phyloP scores from a whole-genome alignment of 2,329 filamentous ascomycete species.

The Calycina herbarum region DNA sequence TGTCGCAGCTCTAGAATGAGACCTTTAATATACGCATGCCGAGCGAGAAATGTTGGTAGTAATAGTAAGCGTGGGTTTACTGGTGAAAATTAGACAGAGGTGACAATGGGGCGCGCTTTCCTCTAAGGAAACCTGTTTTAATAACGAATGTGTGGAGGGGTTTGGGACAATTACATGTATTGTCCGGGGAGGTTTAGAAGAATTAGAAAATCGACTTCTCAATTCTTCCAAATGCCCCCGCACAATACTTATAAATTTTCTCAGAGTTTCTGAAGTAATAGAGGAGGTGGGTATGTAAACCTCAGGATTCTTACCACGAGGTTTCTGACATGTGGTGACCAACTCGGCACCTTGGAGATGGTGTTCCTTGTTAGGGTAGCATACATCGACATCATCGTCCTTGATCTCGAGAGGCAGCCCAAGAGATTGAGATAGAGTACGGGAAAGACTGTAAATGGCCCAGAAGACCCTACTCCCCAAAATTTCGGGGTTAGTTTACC shows the following conservation, averaged over 20 bases:
- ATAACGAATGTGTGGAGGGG: too few species aligned
- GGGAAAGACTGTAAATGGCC: constrained; percentile 56
- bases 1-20: neutral
- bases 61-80: neutral
- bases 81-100: neutral
- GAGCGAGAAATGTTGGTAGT: neutral
- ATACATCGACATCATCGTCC: constrained; percentile 60
- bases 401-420: constrained; percentile 55
- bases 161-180: too few species aligned
- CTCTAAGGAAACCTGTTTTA: too few species aligned
- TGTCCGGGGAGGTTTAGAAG: too few species aligned
- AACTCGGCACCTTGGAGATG: constrained; percentile 37
- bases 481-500: too few species aligned
- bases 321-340: neutral
- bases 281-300: neutral
- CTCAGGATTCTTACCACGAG: neutral
- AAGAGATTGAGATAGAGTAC: constrained; percentile 56
- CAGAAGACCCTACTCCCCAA: constrained; percentile 50
- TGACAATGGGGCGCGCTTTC: neutral
- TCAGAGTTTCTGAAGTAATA: too few species aligned
- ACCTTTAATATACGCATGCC: neutral
- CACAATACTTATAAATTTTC: too few species aligned
- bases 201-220: too few species aligned
- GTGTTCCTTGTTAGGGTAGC: constrained; percentile 50
- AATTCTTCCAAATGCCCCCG: too few species aligned